Base-by-base conservation (phyloP, 1,284 basidiomycete genomes). In the Ustilago tritici region DNA sequence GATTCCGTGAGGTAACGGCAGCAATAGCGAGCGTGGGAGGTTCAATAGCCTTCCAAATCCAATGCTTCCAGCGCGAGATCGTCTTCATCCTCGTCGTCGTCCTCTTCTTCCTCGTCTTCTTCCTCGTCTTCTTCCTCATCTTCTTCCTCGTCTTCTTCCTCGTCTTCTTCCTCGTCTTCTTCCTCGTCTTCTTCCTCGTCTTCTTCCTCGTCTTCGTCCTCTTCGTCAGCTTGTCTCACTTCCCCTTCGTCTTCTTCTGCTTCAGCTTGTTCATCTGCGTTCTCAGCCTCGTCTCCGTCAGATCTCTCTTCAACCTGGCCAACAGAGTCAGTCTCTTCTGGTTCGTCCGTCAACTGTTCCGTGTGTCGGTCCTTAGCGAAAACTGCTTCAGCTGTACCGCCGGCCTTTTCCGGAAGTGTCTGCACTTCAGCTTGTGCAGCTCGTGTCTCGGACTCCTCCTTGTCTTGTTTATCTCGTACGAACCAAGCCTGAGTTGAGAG, bases 51-150 rank as follows among this genome's bases (percentile, higher is more conserved):
- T 62, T 76, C 74, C 43, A 97, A 61, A 98, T 99, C 89, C 98
- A 99, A 91, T 94, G 95, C 10, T 88, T 99, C 80, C 95, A 95
- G 82, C 95, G 99, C 87, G 95, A 99, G 87, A 94, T 99, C 31
- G 98, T 97, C 0, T 97, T 99, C 86, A 97, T 98, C 86, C 94
- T 49, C 70, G 28, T 35, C 58, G 17, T 58, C 67, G 3, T 66
- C 70, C 3, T 63, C 66, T 9, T 64, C 58, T 23, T 67, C 61
- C n/a, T 53, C 66, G 5, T 52, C 56, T 2, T 36, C 57, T 12
- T 53, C 58, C 23, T 35, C 32, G 0, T 35, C 40, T 1, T 55
- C 53, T 36, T 5, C 32, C 4, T 38, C 15, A 4, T 34, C 32
- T 19, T 53, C 56, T 1, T 58, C 65, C 15, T 61, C 49, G 4